Evolutionary conservation across 78 protist genomes (phyloP).

Genomic region (Isochrysis galbana): DNA sequence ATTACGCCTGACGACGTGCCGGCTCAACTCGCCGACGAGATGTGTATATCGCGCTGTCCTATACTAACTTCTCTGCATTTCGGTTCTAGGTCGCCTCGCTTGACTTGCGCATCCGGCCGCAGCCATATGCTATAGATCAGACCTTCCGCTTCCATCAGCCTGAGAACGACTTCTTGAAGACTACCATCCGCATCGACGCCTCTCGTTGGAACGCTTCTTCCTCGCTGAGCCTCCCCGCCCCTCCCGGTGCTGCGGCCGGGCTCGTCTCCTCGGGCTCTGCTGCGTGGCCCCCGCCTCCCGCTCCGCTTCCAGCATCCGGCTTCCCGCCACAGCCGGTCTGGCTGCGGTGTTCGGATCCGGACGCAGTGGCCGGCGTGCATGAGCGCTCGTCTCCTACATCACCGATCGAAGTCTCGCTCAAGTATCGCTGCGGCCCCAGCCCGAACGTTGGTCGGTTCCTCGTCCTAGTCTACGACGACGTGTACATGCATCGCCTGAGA

Average conservation of each 20-base stretch:
- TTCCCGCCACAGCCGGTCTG: neutral
- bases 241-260: no score
- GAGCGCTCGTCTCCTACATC: neutral
- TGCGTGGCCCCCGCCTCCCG: neutral
- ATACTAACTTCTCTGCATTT: no score
- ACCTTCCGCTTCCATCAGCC: constrained; percentile 21
- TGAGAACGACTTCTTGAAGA: neutral
- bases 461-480: neutral
- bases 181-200: neutral
- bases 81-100: no score
- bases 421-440: neutral
- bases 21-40: no score
- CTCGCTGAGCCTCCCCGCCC: neutral
- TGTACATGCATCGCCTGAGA: neutral
- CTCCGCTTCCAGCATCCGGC: neutral
- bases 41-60: no score
- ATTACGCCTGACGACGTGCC: no score
- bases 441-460: neutral
- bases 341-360: neutral
- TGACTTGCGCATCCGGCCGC: constrained; percentile 8
- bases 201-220: neutral
- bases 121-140: neutral
- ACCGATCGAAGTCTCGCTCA: neutral
- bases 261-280: neutral
- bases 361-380: neutral